These are phyloP conservation scores for Apocynum venetum DNA, from an alignment of 257 asterid genomes.

Conservation along the genomic window DNA sequence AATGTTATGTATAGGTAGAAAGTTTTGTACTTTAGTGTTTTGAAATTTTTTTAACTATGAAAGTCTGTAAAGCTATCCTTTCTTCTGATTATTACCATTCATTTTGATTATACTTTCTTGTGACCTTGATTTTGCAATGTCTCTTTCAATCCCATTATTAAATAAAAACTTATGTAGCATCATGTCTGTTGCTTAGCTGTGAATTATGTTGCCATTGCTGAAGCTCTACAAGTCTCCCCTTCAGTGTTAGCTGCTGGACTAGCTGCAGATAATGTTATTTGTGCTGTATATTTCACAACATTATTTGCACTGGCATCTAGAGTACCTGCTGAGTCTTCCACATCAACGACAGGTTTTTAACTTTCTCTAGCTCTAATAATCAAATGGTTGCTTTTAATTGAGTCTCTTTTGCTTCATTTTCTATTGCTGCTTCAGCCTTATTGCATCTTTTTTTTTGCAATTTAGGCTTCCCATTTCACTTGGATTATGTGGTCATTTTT, in stretches of 20 bases:
- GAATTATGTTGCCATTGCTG: slow-evolving; percentile 89
- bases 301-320: slow-evolving; percentile 78
- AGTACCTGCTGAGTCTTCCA: slow-evolving; percentile 69
- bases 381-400: background rate
- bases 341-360: slow-evolving; percentile 42
- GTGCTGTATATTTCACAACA: slow-evolving; percentile 78
- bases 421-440: background rate
- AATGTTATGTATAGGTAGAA: background rate
- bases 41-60: background rate
- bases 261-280: slow-evolving; percentile 96
- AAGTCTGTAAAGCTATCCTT: background rate
- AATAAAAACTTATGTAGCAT: slow-evolving; percentile 12
- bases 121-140: background rate
- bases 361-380: slow-evolving; percentile 7
- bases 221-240: slow-evolving; percentile 78
- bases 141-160: background rate
- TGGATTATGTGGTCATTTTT: background rate
- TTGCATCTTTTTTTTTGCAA: background rate
- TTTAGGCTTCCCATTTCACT: background rate
- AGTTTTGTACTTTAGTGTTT: background rate
- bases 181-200: slow-evolving; percentile 53
- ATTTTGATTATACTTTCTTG: background rate
- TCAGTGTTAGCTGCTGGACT: slow-evolving; percentile 91
- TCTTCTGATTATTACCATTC: background rate
- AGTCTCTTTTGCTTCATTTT: background rate